phyloP scores from a whole-genome alignment of 108 stramenopile species.

The Cylindrotheca closterium region DNA sequence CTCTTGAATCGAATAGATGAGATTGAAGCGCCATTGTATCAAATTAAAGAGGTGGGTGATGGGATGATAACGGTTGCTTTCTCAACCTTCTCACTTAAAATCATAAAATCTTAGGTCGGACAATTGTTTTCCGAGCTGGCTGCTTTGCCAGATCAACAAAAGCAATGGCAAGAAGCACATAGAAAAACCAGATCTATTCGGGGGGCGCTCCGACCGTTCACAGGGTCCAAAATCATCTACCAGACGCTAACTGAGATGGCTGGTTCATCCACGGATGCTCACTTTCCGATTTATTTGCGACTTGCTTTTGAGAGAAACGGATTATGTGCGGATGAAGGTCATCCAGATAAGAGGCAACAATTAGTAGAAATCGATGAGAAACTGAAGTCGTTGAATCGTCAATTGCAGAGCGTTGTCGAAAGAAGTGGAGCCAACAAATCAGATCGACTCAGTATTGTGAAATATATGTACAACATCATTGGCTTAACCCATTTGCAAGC shows the following conservation, averaged over 20 bases:
- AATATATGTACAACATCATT: constrained; percentile 22
- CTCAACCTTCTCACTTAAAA: too few species aligned
- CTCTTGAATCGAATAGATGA: not conserved
- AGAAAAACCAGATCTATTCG: not conserved
- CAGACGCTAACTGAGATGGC: not conserved
- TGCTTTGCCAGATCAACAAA: constrained; percentile 7
- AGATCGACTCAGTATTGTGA: constrained; percentile 8
- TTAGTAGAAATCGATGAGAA: constrained; percentile 9
- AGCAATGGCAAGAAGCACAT: constrained; percentile 1
- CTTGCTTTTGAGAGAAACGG: constrained; percentile 9
- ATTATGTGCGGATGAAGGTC: not conserved
- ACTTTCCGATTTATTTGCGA: not conserved
- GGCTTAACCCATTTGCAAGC: constrained; percentile 21
- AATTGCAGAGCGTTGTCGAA: not conserved
- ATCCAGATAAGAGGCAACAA: not conserved
- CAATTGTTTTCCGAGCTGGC: constrained; percentile 7
- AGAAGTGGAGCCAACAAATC: constrained; percentile 10
- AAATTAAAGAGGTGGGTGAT: not conserved
- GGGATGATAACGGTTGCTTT: not conserved
- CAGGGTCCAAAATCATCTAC: constrained; percentile 13
- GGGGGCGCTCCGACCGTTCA: not conserved
- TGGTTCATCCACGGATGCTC: too few species aligned
- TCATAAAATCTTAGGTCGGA: not conserved
- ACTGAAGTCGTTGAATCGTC: not conserved
- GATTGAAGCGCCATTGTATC: not conserved